Conservation (phyloP, 2,329 filamentous ascomycete species). For the Aspergillus sp. region DNA sequence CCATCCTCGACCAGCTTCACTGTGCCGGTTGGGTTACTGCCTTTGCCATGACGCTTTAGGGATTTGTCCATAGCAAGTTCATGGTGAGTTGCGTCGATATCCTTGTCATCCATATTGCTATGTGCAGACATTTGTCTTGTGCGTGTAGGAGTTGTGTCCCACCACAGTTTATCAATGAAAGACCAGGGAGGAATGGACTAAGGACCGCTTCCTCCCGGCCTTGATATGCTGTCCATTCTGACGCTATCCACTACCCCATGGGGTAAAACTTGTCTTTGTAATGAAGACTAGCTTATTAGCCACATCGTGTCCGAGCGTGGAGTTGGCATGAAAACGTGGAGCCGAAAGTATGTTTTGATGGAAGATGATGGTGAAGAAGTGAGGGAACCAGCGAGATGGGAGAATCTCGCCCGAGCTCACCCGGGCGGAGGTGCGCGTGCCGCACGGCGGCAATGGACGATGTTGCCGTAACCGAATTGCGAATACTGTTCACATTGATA, state of each 20-base stretch:
- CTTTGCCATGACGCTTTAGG: background rate
- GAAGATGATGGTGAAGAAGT: background rate
- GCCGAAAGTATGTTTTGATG: conserved; percentile 3
- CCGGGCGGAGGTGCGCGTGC: background rate
- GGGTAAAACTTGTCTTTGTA: background rate
- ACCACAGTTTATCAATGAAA: too few species aligned
- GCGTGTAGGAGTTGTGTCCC: too few species aligned
- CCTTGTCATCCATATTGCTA: background rate
- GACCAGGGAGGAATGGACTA: too few species aligned
- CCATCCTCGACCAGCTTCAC: conserved; percentile 12
- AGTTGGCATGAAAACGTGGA: background rate
- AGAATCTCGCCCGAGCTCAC: conserved; percentile 9
- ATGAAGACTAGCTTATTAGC: background rate
- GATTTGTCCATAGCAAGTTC: background rate
- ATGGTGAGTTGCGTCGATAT: conserved; percentile 1
- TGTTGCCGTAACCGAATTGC: too few species aligned
- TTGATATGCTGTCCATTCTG: background rate
- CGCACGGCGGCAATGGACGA: too few species aligned
- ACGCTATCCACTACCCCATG: background rate
- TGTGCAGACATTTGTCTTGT: too few species aligned
- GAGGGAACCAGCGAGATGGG: background rate
- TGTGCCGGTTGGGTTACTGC: background rate
- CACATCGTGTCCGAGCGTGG: background rate
- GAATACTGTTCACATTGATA: too few species aligned
- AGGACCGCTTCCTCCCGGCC: background rate